Evolutionary conservation across 345 rosid genomes (phyloP).

Genomic region (Ceriops tagal): DNA sequence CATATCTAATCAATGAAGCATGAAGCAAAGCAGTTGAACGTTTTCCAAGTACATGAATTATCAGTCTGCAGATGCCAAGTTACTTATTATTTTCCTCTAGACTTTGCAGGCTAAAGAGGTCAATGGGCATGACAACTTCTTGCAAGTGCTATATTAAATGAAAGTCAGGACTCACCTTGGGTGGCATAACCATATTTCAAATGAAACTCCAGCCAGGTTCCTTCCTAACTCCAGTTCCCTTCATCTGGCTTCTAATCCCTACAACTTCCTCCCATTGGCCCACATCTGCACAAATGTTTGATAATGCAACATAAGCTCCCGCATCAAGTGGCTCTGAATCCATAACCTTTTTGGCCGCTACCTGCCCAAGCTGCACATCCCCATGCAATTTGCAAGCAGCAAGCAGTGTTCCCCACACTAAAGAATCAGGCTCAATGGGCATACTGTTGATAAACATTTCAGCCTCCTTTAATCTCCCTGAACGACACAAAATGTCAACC

Average conservation of each 20-base stretch:
- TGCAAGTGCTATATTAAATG: neutral
- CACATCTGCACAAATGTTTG: slow-evolving; percentile 67
- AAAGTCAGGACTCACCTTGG: neutral
- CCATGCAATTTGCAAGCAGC: slow-evolving; percentile 76
- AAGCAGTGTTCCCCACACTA: slow-evolving; percentile 74
- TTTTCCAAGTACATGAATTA: no score
- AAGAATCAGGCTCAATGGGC: slow-evolving; percentile 59
- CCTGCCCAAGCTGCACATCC: slow-evolving; percentile 60
- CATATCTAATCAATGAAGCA: no score
- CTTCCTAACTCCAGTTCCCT: slow-evolving; percentile 49
- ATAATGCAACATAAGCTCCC: slow-evolving; percentile 65
- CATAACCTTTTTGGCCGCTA: slow-evolving; percentile 55
- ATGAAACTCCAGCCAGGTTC: slow-evolving; percentile 64
- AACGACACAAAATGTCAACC: slow-evolving; percentile 79
- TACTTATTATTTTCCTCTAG: neutral
- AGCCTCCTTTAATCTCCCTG: slow-evolving; percentile 72
- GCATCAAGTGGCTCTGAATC: slow-evolving; percentile 51
- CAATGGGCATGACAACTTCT: neutral
- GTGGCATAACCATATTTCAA: neutral
- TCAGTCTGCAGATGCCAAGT: neutral
- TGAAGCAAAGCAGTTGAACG: no score
- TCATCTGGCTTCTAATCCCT: slow-evolving; percentile 55
- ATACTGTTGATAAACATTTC: slow-evolving; percentile 51
- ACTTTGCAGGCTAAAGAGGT: neutral
- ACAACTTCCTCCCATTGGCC: slow-evolving; percentile 76